Base-by-base conservation (phyloP, 1,139 yeast species). In the Meyerozyma carpophila region DNA sequence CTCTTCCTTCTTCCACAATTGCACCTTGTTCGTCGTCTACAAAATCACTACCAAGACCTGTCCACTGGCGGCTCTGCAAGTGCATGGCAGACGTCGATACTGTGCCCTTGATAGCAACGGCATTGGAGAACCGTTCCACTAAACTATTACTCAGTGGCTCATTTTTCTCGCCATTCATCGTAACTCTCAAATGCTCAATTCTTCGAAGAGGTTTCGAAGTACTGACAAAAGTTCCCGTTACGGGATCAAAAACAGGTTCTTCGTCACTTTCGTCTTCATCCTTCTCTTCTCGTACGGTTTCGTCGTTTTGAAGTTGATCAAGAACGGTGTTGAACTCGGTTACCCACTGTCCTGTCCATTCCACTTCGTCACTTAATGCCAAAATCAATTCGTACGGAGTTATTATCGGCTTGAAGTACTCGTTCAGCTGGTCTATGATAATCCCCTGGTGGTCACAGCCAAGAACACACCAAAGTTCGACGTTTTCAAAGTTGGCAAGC, bases 361-460 rank as follows among this genome's bases (percentile, higher is more conserved):
- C 70, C 21, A 88, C 72, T 47, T 85, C 90, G 26, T 79, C 81
- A 49, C 77, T 76, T 46, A 94, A 68, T 0, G 98, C 96, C 58
- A 93, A 65, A 43, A 84, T 75, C 42, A 94, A 68, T 61, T 93
- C 99, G 61, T 87, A 93, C 0, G 98, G 98, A 0, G 98, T 93
- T 11, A 93, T 79, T 9, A 93, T 85, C 1, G 98, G 98, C 61
- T 84, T 89, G 66, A 81, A 89, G 58, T 84, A 93, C 48, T 91
- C 96, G 47, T 78, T 82, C 36, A 67, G 68, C 47, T 83, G 82
- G 59, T 90, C 95, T 26, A 91, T 65, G 37, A 93, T 82, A 16
- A 93, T 84, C 5, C 98, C 98, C 45, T 95, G 93, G 54, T 90
- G 90, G 13, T 95, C 91, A 63, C 99, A 94, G 0, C 98, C 98